These are phyloP conservation scores for Fusarium acutatum DNA, from an alignment of 2,329 filamentous ascomycete genomes.

Conservation along the genomic window DNA sequence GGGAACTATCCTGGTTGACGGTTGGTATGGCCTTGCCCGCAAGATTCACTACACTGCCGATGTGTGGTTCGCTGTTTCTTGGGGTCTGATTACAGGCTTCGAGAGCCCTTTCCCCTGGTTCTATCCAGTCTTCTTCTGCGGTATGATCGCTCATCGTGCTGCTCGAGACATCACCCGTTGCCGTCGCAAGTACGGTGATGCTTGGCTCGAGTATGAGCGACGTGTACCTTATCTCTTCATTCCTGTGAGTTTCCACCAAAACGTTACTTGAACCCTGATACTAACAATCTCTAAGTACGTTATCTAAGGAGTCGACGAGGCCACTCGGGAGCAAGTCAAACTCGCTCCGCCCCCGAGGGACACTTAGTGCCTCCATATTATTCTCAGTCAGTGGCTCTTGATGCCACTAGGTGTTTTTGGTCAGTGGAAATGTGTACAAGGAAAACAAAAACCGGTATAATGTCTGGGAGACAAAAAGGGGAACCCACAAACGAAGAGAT, in stretches of 20 bases:
- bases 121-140: slow-evolving; percentile 82
- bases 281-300: slow-evolving; percentile 49
- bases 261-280: neutral
- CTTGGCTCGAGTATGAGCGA: slow-evolving; percentile 82
- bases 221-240: slow-evolving; percentile 86
- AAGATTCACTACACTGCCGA: slow-evolving; percentile 66
- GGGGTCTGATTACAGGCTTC: slow-evolving; percentile 62
- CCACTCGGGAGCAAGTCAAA: neutral
- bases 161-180: slow-evolving; percentile 80
- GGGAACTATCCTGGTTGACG: slow-evolving; percentile 81
- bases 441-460: neutral
- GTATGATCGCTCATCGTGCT: slow-evolving; percentile 85
- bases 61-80: slow-evolving; percentile 58
- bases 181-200: slow-evolving; percentile 80
- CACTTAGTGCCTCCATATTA: neutral
- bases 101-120: slow-evolving; percentile 88
- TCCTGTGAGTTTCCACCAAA: slow-evolving; percentile 56
- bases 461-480: neutral
- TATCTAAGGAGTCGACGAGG: slow-evolving; percentile 45
- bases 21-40: slow-evolving; percentile 81
- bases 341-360: neutral
- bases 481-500: slow-evolving; percentile 13
- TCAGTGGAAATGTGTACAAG: neutral
- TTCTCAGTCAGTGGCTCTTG: neutral
- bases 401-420: neutral